Evolutionary conservation across 768 basidiomycete species (phyloP).

Genomic region (Lentinula sp.): DNA sequence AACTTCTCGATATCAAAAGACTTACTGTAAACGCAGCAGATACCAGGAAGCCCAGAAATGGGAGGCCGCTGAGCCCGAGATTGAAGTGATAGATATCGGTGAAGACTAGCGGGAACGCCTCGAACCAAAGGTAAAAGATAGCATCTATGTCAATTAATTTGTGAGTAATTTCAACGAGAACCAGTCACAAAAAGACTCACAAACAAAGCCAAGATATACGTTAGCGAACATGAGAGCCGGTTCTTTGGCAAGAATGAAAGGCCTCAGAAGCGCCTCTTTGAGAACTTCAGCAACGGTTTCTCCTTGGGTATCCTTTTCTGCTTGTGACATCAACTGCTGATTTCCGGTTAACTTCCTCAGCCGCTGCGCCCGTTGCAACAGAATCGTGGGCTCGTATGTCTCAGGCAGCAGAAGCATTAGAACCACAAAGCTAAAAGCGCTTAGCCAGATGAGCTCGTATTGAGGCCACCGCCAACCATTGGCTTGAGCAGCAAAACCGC

Average conservation of each 20-base stretch:
- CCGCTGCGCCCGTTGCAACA: constrained; percentile 23
- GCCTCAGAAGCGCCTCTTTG: constrained; percentile 1
- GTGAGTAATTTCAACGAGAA: not conserved
- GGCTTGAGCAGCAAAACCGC: constrained; percentile 23
- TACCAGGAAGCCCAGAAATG: constrained; percentile 23
- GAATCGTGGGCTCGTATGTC: constrained; percentile 20
- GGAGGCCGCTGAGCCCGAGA: constrained; percentile 21
- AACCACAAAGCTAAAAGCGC: constrained; percentile 17
- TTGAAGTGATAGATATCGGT: constrained; percentile 24
- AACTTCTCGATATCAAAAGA: not conserved
- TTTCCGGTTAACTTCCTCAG: constrained; percentile 24
- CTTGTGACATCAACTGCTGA: constrained; percentile 11
- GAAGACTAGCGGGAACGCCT: constrained; percentile 27
- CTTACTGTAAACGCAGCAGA: not conserved
- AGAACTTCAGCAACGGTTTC: constrained; percentile 1
- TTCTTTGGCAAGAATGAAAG: constrained; percentile 4
- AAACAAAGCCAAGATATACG: constrained; percentile 8
- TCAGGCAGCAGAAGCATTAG: constrained; percentile 24
- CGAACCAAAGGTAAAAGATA: constrained; percentile 26
- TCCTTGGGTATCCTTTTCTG: constrained; percentile 3
- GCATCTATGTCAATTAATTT: constrained; percentile 1
- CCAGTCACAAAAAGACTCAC: not conserved
- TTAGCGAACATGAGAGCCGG: constrained; percentile 6
- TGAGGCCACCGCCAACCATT: constrained; percentile 28
- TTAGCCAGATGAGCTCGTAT: constrained; percentile 27